A percentile compares a stretch with the other conserved stretches of the same genome.
Evolutionary conservation across 1,139 yeast species (phyloP).

Genomic region (Protomyces arabidopsidicola): DNA sequence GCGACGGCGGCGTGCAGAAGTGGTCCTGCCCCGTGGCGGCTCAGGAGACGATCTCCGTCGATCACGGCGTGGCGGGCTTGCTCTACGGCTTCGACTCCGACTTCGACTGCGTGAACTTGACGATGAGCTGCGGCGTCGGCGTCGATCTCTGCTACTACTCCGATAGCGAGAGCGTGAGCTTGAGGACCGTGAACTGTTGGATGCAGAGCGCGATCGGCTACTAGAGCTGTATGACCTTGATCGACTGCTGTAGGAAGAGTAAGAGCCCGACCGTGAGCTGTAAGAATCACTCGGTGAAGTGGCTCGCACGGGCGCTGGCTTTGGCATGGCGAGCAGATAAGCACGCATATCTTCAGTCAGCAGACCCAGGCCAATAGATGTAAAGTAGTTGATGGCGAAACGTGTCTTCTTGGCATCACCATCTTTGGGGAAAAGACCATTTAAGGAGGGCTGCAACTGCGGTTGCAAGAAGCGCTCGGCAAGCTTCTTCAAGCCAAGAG

Average conservation of each 20-base stretch:
- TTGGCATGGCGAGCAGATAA: slow-evolving; percentile 40
- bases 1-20: not conserved
- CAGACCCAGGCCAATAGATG: slow-evolving; percentile 84
- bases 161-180: slow-evolving; percentile 7
- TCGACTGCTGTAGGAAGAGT: slow-evolving; percentile 1
- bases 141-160: not conserved
- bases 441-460: slow-evolving; percentile 39
- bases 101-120: not conserved
- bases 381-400: slow-evolving; percentile 83
- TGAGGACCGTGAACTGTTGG: not conserved
- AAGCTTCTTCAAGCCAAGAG: slow-evolving; percentile 58
- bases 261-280: not conserved
- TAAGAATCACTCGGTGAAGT: not conserved
- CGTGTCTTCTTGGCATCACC: slow-evolving; percentile 50
- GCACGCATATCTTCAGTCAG: slow-evolving; percentile 79
- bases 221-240: not conserved
- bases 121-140: not conserved
- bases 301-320: slow-evolving; percentile 5
- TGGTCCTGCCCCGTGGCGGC: not conserved
- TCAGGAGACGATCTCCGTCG: not conserved
- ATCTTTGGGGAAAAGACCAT: slow-evolving; percentile 45
- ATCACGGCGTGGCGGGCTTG: not conserved
- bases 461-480: slow-evolving; percentile 48
- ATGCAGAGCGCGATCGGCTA: slow-evolving; percentile 2
- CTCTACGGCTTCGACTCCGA: not conserved